Percentiles rank a stretch among this genome's conserved stretches.
Evolutionary conservation across 129 eudicot species (phyloP).

Genomic region (Arctium lappa): DNA sequence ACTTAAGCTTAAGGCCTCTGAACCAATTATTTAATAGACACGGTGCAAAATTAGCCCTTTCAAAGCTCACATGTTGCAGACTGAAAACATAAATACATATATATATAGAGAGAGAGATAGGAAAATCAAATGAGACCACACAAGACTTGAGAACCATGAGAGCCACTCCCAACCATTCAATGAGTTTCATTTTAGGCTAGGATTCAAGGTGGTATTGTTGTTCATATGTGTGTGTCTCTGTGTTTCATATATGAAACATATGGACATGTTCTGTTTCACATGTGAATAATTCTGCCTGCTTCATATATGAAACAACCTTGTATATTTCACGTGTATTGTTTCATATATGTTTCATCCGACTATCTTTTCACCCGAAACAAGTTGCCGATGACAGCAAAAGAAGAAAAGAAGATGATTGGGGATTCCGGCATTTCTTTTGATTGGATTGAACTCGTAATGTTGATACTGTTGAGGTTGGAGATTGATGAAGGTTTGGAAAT

Average conservation of each 20-base stretch:
- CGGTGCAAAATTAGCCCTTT: neutral
- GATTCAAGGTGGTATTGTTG: neutral
- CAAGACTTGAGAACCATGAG: neutral
- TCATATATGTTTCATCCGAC: neutral
- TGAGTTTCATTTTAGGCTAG: neutral
- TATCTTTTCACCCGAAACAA: neutral
- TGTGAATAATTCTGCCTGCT: neutral
- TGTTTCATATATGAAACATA: neutral
- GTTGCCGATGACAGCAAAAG: slow-evolving; percentile 41
- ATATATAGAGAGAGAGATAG: neutral
- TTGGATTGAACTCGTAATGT: slow-evolving; percentile 17
- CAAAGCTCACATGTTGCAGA: neutral
- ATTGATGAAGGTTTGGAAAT: slow-evolving; percentile 4
- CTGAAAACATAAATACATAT: neutral
- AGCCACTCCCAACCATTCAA: neutral
- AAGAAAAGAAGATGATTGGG: neutral
- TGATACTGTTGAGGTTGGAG: neutral
- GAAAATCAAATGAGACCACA: neutral
- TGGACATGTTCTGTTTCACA: neutral
- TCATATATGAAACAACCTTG: neutral
- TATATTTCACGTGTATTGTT: neutral
- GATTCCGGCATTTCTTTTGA: neutral
- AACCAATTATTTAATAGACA: neutral
- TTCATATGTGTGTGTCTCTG: neutral
- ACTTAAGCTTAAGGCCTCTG: neutral